Conservation (phyloP, 2,329 filamentous ascomycete species). For the Corniculantispora saksenae region DNA sequence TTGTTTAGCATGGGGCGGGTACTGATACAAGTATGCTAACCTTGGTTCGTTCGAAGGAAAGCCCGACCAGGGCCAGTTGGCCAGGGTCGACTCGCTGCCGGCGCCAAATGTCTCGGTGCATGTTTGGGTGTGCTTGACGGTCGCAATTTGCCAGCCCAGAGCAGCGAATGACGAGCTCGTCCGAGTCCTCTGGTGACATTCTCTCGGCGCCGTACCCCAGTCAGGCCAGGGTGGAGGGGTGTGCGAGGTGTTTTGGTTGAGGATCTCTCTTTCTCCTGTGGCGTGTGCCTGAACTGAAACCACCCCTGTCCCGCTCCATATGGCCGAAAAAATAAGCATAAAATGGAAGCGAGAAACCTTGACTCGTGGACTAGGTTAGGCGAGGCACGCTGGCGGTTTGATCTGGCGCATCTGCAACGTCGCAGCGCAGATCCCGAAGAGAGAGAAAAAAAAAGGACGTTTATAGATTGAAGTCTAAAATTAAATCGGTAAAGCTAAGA, state of each 20-base stretch:
- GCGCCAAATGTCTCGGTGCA: background rate
- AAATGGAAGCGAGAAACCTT: background rate
- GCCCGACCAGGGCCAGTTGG: background rate
- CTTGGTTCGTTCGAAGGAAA: background rate
- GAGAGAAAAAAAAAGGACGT: background rate
- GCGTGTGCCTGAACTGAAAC: constrained; percentile 1
- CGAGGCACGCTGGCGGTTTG: background rate
- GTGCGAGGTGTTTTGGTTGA: background rate
- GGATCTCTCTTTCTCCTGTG: background rate
- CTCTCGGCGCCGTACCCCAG: background rate
- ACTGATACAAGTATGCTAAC: background rate
- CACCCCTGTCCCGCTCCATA: background rate
- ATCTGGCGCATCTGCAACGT: background rate
- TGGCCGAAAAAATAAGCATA: background rate
- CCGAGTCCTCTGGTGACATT: background rate
- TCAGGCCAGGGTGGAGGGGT: background rate
- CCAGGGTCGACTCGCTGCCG: background rate
- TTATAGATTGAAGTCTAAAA: background rate
- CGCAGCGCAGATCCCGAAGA: background rate
- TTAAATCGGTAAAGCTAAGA: background rate
- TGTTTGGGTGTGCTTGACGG: background rate
- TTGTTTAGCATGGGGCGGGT: background rate
- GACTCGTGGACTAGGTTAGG: background rate
- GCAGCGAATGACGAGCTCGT: background rate
- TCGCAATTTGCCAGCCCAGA: background rate